These are phyloP conservation scores for Allantophomopsis lycopodina DNA, from an alignment of 2,329 filamentous ascomycete genomes.

Conservation along the genomic window DNA sequence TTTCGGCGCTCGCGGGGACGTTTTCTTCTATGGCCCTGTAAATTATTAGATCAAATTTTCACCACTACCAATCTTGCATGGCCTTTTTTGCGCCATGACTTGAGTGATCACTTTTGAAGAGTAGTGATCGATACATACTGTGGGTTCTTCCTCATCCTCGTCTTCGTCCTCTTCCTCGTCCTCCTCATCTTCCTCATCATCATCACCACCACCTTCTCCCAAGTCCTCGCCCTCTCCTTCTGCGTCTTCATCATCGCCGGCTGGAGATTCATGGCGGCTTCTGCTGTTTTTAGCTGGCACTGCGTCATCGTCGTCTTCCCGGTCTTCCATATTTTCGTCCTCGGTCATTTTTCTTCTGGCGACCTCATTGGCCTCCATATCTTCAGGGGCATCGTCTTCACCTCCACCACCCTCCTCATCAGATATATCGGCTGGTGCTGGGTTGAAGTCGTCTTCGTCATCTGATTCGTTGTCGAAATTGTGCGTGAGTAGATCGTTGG, in stretches of 20 bases:
- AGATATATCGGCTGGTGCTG: slow-evolving; percentile 56
- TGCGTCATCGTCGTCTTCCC: slow-evolving; percentile 21
- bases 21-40: slow-evolving; percentile 61
- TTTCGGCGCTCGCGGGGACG: slow-evolving; percentile 62
- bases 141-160: slow-evolving; percentile 52
- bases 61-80: too few species aligned
- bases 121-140: slow-evolving; percentile 19
- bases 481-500: background rate
- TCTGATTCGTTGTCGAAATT: slow-evolving; percentile 1
- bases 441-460: slow-evolving; percentile 62
- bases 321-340: slow-evolving; percentile 25
- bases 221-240: slow-evolving; percentile 21
- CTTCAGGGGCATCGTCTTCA: slow-evolving; percentile 18
- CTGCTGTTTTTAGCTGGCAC: slow-evolving; percentile 22
- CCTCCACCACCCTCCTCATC: slow-evolving; percentile 40
- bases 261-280: slow-evolving; percentile 12
- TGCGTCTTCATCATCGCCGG: slow-evolving; percentile 16
- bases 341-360: slow-evolving; percentile 19
- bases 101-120: slow-evolving; percentile 2
- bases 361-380: slow-evolving; percentile 6
- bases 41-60: background rate
- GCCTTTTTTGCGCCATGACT: background rate
- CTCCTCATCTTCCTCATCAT: slow-evolving; percentile 32
- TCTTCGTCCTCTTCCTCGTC: slow-evolving; percentile 47
- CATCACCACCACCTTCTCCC: slow-evolving; percentile 14